These are phyloP conservation scores for Emydomyces testavorans DNA, from an alignment of 2,329 filamentous ascomycete species.

Conservation along the genomic window DNA sequence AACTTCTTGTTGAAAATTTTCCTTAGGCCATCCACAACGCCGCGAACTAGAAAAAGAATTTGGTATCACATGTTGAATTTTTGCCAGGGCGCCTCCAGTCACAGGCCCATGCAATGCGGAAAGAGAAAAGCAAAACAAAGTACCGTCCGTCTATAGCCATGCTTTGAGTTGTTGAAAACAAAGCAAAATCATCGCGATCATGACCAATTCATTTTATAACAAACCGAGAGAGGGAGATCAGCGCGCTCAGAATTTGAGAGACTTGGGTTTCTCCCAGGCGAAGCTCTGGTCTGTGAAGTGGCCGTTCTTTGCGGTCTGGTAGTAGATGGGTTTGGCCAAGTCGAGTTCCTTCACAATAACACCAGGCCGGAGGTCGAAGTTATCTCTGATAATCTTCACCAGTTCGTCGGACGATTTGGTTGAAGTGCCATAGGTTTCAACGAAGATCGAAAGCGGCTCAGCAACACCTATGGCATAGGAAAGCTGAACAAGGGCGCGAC, in stretches of 20 bases:
- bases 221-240: conserved; percentile 6
- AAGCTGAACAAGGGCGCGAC: conserved; percentile 90
- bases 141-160: conserved; percentile 18
- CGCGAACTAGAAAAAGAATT: conserved; percentile 27
- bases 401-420: conserved; percentile 81
- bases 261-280: conserved; percentile 96
- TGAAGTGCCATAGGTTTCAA: conserved; percentile 95
- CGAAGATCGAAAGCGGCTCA: conserved; percentile 94
- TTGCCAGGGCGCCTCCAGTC: conserved; percentile 29
- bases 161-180: conserved; percentile 44
- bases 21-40: conserved; percentile 29
- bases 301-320: conserved; percentile 97
- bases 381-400: conserved; percentile 82
- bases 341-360: conserved; percentile 97
- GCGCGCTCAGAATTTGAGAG: conserved; percentile 64
- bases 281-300: conserved; percentile 99
- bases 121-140: background rate
- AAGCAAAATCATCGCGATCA: conserved; percentile 39
- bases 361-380: conserved; percentile 97
- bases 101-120: conserved; percentile 30
- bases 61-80: conserved; percentile 41
- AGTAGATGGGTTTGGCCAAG: conserved; percentile 93
- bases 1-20: conserved; percentile 32
- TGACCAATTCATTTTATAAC: conserved; percentile 22
- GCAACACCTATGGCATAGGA: conserved; percentile 99